Evolutionary conservation across 306 rosid genomes (phyloP), one percentile per base, ranked within the genome.

Genomic region (Adenanthera pavonina): DNA sequence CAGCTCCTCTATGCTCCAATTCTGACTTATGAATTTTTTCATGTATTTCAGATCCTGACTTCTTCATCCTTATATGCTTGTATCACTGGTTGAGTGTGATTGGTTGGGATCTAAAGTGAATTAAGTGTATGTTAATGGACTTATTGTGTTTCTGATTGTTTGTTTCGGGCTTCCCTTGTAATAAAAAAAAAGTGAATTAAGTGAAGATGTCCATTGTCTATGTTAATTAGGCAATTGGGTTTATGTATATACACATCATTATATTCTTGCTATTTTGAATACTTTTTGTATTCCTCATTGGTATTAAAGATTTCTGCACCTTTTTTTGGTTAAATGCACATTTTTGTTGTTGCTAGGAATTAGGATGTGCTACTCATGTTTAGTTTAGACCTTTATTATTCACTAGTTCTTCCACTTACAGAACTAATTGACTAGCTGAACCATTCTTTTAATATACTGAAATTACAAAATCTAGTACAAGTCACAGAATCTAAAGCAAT

Each of bases 371-470:
- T 25, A 25, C 30, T 25, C 30, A 25, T 64, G 15, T 3, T 43
- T 56, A 19, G 62, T n/a, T 19, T 71, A 44, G 30, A 33, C 51
- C 51, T 30, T 9, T 33, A 7, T 19, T 20, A 43, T 43, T 78
- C 7, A 5, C 49, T 34, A 41, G 12, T 35, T 51, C 53, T 49
- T 69, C 20, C 35, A 16, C 13, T 11, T 11, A 11, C 3, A 48
- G 49, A 53, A 56, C 5, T 19, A 7, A n/a, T n/a, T 57, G 64
- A 57, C 62, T 56, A 1, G 64, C 41, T 66, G 51, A 66, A 74
- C 68, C 52, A 6, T 33, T 66, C 3, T 66, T 34, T 54, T 52
- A 36, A 67, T 51, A 66, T n/a, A 54, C 41, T 81, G 53, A 56
- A 52, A 53, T 38, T 75, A 53, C 64, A 14, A 46, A 57, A 59